Evolutionary conservation across 2,329 filamentous ascomycete species (phyloP).

Genomic region (Aspergillus sp.): DNA sequence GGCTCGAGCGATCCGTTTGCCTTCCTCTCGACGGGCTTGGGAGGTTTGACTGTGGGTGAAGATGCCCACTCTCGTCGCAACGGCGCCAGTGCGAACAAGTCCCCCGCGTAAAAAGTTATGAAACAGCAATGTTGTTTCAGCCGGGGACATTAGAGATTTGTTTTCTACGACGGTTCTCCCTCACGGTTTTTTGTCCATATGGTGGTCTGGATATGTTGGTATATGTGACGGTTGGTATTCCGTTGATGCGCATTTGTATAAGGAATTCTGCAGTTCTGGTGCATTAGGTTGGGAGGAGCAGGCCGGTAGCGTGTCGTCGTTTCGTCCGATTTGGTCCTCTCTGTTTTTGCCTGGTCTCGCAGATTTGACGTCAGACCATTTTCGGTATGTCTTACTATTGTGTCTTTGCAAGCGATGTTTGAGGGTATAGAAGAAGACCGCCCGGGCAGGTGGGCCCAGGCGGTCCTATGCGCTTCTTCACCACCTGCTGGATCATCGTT

Average conservation of each 20-base stretch:
- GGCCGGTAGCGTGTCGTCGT: constrained; percentile 45
- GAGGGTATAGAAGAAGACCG: constrained; percentile 27
- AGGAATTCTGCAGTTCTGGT: constrained; percentile 47
- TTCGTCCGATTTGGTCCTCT: constrained; percentile 32
- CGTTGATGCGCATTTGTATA: constrained; percentile 46
- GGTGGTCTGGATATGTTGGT: constrained; percentile 40
- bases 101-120: constrained; percentile 39
- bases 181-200: constrained; percentile 36
- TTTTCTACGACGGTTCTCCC: constrained; percentile 17
- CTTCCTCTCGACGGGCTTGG: constrained; percentile 63
- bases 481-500: not conserved
- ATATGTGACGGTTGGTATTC: constrained; percentile 41
- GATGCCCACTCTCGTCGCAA: constrained; percentile 49
- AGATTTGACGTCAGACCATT: constrained; percentile 24
- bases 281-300: constrained; percentile 48
- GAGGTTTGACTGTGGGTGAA: constrained; percentile 58
- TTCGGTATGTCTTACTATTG: constrained; percentile 29
- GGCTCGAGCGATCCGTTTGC: constrained; percentile 63
- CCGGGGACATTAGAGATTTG: constrained; percentile 10
- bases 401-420: constrained; percentile 29
- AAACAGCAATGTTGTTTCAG: constrained; percentile 7
- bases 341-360: constrained; percentile 20
- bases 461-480: constrained; percentile 17
- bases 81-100: constrained; percentile 49
- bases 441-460: constrained; percentile 22